These are phyloP conservation scores for Flaveria linearis DNA, from an alignment of 129 eudicot genomes.

Conservation along the genomic window DNA sequence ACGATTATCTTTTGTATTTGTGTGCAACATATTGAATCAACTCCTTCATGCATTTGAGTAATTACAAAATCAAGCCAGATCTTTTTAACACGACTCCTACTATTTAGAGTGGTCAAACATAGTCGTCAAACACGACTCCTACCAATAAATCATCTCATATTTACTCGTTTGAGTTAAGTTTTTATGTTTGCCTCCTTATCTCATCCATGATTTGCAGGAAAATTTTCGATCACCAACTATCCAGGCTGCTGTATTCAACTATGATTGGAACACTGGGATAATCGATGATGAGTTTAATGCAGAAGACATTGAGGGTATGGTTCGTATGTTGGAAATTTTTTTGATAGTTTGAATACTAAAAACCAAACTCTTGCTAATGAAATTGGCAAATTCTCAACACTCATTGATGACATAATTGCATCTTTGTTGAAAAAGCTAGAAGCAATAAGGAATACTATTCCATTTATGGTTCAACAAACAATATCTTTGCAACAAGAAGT, in stretches of 20 bases:
- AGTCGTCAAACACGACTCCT: too few species aligned
- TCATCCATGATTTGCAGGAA: constrained; percentile 54
- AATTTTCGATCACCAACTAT: constrained; percentile 36
- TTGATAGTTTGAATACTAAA: constrained; percentile 51
- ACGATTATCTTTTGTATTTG: not conserved
- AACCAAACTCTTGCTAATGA: constrained; percentile 50
- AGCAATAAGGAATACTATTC: constrained; percentile 41
- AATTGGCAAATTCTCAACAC: constrained; percentile 47
- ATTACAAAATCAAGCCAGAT: too few species aligned
- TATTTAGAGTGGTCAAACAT: too few species aligned
- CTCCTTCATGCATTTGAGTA: too few species aligned
- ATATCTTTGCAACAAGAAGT: constrained; percentile 45
- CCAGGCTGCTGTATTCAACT: constrained; percentile 33
- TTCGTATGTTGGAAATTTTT: constrained; percentile 46
- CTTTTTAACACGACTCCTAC: too few species aligned
- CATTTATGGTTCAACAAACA: constrained; percentile 39
- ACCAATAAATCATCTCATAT: too few species aligned
- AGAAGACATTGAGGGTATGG: constrained; percentile 45
- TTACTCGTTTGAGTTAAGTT: too few species aligned
- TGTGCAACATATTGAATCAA: too few species aligned
- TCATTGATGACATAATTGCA: constrained; percentile 54
- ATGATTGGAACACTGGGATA: constrained; percentile 40
- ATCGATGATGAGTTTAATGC: constrained; percentile 44
- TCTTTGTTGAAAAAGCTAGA: constrained; percentile 48
- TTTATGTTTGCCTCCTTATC: constrained; percentile 2